Evolutionary conservation across 257 asterid species (phyloP).

Genomic region (Capsicum baccatum): DNA sequence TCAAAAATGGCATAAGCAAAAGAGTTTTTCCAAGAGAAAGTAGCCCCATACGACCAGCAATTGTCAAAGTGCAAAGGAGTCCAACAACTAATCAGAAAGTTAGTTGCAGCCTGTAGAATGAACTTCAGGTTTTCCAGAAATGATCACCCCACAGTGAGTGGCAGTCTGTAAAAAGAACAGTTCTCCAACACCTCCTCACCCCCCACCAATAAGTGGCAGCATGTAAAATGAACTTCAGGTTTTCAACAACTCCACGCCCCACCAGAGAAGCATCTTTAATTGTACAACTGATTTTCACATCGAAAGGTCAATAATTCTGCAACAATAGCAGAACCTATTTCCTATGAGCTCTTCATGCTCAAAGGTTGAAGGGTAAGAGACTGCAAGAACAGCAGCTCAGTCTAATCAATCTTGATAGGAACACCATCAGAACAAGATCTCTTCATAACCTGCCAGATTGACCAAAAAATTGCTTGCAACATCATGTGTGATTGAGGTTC

Average conservation of each 20-base stretch:
- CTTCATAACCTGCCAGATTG: constrained; percentile 30
- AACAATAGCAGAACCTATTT: constrained; percentile 22
- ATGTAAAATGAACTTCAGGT: constrained; percentile 10
- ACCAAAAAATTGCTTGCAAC: constrained; percentile 23
- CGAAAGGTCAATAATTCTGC: constrained; percentile 14
- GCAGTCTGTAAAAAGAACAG: constrained; percentile 20
- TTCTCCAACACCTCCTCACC: background rate
- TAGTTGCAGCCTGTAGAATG: constrained; percentile 8
- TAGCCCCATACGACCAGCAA: constrained; percentile 19
- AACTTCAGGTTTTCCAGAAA: background rate
- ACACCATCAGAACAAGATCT: constrained; percentile 26
- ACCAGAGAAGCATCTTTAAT: constrained; percentile 23
- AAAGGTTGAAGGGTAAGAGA: constrained; percentile 21
- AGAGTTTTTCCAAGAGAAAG: background rate
- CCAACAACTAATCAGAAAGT: constrained; percentile 17
- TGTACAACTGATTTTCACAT: background rate
- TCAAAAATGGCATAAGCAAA: background rate
- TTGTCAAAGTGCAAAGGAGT: constrained; percentile 15
- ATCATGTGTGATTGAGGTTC: constrained; percentile 26
- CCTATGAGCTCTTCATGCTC: constrained; percentile 21
- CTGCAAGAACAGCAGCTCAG: constrained; percentile 24
- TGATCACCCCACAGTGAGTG: constrained; percentile 4
- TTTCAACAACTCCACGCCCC: background rate
- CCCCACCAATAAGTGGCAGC: constrained; percentile 24
- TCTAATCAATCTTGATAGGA: constrained; percentile 15